Percentiles rank a stretch among this genome's conserved stretches.
phyloP scores from a whole-genome alignment of 345 rosid species.

The Citrus medica region DNA sequence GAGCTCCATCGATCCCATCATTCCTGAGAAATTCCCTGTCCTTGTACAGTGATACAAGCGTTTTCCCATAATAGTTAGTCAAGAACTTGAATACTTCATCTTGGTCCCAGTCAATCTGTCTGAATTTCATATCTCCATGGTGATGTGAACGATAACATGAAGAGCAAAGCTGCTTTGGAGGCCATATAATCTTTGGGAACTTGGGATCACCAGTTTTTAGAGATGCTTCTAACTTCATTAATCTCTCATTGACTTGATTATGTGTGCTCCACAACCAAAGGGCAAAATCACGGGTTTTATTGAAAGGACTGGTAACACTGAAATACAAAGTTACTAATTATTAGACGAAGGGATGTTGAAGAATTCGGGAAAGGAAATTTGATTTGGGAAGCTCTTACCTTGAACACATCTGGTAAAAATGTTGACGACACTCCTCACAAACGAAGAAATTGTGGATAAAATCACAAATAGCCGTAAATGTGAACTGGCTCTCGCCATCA shows the following conservation, averaged over 20 bases:
- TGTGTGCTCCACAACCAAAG: constrained; percentile 96
- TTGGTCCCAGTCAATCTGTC: constrained; percentile 55
- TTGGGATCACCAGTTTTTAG: constrained; percentile 77
- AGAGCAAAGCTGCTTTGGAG: constrained; percentile 83
- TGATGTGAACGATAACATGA: constrained; percentile 53
- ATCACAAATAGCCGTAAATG: constrained; percentile 74
- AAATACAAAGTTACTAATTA: constrained; percentile 12
- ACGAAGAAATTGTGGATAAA: constrained; percentile 86
- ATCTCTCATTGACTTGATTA: constrained; percentile 80
- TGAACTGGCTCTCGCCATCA: constrained; percentile 84
- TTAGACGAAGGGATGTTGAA: constrained; percentile 14
- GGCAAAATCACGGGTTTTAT: constrained; percentile 63
- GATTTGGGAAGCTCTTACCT: constrained; percentile 45
- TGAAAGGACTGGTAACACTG: constrained; percentile 74
- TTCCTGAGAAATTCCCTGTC: constrained; percentile 36
- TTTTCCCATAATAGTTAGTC: constrained; percentile 59
- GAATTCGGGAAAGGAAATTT: not conserved
- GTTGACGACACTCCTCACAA: constrained; percentile 94
- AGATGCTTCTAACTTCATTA: constrained; percentile 76
- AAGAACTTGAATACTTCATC: constrained; percentile 81
- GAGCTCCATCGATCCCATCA: constrained; percentile 32
- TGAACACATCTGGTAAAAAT: constrained; percentile 84
- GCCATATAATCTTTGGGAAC: constrained; percentile 93
- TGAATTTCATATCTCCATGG: constrained; percentile 14
- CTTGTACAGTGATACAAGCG: constrained; percentile 63